A percentile compares a stretch with the other conserved stretches of the same genome.
Evolutionary conservation across 352 stramenopile genomes (phyloP).

Genomic region (Globisporangium parvum): DNA sequence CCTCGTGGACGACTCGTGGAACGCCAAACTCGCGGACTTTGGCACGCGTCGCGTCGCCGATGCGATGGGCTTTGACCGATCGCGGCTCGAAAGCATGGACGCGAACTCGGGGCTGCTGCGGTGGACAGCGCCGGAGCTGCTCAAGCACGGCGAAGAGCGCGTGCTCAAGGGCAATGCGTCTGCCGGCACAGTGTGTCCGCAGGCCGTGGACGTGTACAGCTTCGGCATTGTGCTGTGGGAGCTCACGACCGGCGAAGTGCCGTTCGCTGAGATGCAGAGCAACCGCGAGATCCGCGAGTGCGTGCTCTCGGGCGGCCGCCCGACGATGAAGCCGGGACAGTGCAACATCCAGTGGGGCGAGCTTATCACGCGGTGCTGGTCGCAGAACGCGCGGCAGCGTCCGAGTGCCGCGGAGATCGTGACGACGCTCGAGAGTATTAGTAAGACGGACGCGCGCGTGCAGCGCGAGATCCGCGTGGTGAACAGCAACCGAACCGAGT

Average conservation of each 20-base stretch:
- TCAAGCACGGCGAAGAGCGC: conserved; percentile 73
- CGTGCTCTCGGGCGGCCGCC: conserved; percentile 66
- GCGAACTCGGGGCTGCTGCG: conserved; percentile 49
- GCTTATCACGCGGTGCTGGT: conserved; percentile 82
- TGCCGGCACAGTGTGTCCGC: conserved; percentile 25
- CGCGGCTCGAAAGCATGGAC: conserved; percentile 53
- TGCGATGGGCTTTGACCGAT: conserved; percentile 67
- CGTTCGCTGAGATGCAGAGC: conserved; percentile 55
- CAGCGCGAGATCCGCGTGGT: conserved; percentile 64
- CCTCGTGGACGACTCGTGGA: conserved; percentile 86
- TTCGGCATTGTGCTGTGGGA: conserved; percentile 88
- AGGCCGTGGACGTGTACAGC: conserved; percentile 85
- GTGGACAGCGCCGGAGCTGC: conserved; percentile 74
- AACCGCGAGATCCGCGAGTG: conserved; percentile 75
- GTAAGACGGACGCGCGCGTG: conserved; percentile 56
- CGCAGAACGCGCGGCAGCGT: conserved; percentile 59
- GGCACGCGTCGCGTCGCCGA: conserved; percentile 75
- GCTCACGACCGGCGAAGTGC: conserved; percentile 76
- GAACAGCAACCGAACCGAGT: conserved; percentile 79
- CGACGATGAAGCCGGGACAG: conserved; percentile 66
- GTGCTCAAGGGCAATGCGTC: conserved; percentile 39
- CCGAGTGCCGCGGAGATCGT: conserved; percentile 80
- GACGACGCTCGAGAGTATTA: conserved; percentile 70
- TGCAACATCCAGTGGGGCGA: conserved; percentile 84
- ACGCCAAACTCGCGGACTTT: conserved; percentile 86